Percentiles rank a stretch among this genome's conserved stretches.
Conservation (phyloP, 2,329 filamentous ascomycete species). For the Diplodia corticola region DNA sequence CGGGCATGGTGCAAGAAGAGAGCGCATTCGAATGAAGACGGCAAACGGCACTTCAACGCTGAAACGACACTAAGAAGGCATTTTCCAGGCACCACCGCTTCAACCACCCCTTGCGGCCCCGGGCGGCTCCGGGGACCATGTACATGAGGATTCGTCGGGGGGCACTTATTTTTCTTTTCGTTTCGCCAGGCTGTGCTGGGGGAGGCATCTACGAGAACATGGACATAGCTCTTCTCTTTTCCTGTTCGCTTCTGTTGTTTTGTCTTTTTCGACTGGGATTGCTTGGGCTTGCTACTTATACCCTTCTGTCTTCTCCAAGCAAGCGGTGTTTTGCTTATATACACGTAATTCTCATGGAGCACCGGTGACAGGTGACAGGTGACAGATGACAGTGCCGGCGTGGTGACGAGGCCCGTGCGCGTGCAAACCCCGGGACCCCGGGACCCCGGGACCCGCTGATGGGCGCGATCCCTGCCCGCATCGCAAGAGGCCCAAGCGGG, state of each 20-base stretch:
- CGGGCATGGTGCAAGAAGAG: constrained; percentile 28
- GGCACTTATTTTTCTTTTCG: background rate
- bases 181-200: background rate
- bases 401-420: background rate
- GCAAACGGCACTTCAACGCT: constrained; percentile 7
- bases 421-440: background rate
- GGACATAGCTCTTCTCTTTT: constrained; percentile 3
- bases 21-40: constrained; percentile 23
- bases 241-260: background rate
- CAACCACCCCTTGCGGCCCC: background rate
- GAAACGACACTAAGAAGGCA: background rate
- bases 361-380: background rate
- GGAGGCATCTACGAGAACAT: constrained; percentile 16
- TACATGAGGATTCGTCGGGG: background rate
- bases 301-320: constrained; percentile 20
- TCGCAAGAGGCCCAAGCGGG: background rate
- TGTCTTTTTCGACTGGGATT: constrained; percentile 1
- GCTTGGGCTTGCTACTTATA: constrained; percentile 20
- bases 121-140: background rate
- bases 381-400: background rate
- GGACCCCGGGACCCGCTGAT: constrained; percentile 3
- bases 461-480: background rate
- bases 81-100: background rate
- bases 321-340: constrained; percentile 11
- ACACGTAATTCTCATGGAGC: constrained; percentile 5